Base-by-base conservation (phyloP, 306 rosid species). In the Quercus wislizeni region DNA sequence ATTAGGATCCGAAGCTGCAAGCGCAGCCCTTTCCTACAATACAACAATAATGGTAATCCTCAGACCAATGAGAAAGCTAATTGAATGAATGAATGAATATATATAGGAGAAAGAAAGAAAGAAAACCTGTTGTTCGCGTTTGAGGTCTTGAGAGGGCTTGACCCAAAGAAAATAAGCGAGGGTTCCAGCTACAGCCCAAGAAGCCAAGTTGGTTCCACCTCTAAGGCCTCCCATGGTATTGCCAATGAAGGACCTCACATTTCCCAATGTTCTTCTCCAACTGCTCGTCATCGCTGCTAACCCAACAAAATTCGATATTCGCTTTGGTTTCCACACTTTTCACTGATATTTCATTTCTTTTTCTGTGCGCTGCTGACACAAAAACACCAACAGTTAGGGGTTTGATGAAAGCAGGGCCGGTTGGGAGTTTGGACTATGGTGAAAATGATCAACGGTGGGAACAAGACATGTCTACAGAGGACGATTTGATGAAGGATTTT, bases 161-260 rank as follows among this genome's bases (percentile, higher is more conserved):
- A 95, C 81, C 99, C 99, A 95, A 21, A 95, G 98, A 83, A 79
- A 90, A 82, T 95, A 95, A 12, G 99, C 99, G 23, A 95, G 83
- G 78, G 98, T 89, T 79, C 98, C 97, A n/a, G 99, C 98, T 2
- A 95, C 96, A 1, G 86, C 88, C 99, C 99, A 95, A 0, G 99
- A 89, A 21, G 97, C 99, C 2, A 95, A 78, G 85, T 90, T 95
- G 83, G 84, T 83, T 76, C 91, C 86, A 18, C 99, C 99, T 77
- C 96, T 82, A 0, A 95, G 85, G 51, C 99, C 97, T 9, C 99
- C 99, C 92, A 85, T 89, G 0, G 93, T 84, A 89, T 94, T 94
- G 78, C 91, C 84, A 1, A 90, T 15, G 79, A 92, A 92, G 11
- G 99, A 90, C 69, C 97, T 88, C 65, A 71, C 85, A 85, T 89